phyloP scores from a whole-genome alignment of 495 filamentous ascomycete species.

The Aspergillus mulundensis region DNA sequence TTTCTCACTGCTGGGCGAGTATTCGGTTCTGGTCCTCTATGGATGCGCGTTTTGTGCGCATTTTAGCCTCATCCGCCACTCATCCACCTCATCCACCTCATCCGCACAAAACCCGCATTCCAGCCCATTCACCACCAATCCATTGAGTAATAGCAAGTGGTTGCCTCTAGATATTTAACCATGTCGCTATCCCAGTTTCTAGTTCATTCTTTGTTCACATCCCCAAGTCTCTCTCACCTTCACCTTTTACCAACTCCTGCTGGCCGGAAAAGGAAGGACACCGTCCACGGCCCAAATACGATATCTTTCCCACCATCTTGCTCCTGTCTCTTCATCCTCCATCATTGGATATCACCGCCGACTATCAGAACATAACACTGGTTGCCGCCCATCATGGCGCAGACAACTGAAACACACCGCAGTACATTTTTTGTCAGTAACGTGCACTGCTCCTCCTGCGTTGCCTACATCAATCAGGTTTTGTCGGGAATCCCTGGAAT shows the following conservation, averaged over 20 bases:
- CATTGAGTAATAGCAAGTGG: constrained; percentile 4
- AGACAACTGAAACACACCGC: constrained; percentile 1
- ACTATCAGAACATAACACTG: background rate
- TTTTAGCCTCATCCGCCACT: constrained; percentile 15
- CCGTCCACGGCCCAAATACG: background rate
- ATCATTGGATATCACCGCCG: background rate
- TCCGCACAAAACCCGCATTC: constrained; percentile 41
- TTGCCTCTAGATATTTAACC: background rate
- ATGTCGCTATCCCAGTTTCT: background rate
- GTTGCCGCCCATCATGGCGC: constrained; percentile 12
- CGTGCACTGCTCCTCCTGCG: constrained; percentile 52
- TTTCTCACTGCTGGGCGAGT: no score
- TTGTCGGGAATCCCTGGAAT: constrained; percentile 34
- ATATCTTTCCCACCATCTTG: background rate
- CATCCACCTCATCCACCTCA: background rate
- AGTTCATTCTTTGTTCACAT: background rate
- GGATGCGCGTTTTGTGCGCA: constrained; percentile 46
- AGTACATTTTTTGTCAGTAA: constrained; percentile 48
- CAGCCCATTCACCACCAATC: constrained; percentile 1
- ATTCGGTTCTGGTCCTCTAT: no score
- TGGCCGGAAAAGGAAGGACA: background rate
- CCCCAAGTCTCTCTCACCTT: background rate
- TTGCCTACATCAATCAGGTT: constrained; percentile 43
- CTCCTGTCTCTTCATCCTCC: background rate
- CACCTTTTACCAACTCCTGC: background rate